Conservation (phyloP, 2,329 filamentous ascomycete species). For the Nannizzia gypsea region DNA sequence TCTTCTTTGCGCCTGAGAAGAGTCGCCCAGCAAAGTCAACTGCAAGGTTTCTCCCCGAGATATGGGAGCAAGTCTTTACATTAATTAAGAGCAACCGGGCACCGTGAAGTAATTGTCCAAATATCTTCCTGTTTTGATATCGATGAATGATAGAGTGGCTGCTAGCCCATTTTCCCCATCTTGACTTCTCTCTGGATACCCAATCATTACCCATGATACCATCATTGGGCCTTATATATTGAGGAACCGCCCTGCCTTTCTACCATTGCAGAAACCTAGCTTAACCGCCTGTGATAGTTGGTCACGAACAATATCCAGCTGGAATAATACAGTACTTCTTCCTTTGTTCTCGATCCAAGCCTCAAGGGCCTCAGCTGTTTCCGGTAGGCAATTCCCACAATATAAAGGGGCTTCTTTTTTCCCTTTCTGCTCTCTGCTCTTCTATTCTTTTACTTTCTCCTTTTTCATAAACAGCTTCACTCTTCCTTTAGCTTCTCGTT, state of each 20-base stretch:
- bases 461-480: not conserved
- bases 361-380: not conserved
- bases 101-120: not conserved
- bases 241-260: not conserved
- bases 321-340: not conserved
- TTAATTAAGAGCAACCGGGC: slow-evolving; percentile 24
- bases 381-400: not conserved
- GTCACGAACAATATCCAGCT: not conserved
- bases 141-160: not conserved
- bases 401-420: not conserved
- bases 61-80: slow-evolving; percentile 34
- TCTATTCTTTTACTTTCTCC: not conserved
- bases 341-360: not conserved
- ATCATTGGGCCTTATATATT: not conserved
- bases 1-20: slow-evolving; percentile 31
- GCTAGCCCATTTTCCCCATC: not conserved
- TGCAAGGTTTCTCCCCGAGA: slow-evolving; percentile 31
- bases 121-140: not conserved
- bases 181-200: not conserved
- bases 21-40: slow-evolving; percentile 29
- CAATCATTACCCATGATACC: not conserved
- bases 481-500: not conserved
- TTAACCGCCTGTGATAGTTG: not conserved
- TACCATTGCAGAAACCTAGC: not conserved
- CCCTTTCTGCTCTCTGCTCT: not conserved